Percentiles rank a stretch among this genome's conserved stretches.
Conservation (phyloP, 2,329 filamentous ascomycete species). For the Ceratocystiopsis minuta region DNA sequence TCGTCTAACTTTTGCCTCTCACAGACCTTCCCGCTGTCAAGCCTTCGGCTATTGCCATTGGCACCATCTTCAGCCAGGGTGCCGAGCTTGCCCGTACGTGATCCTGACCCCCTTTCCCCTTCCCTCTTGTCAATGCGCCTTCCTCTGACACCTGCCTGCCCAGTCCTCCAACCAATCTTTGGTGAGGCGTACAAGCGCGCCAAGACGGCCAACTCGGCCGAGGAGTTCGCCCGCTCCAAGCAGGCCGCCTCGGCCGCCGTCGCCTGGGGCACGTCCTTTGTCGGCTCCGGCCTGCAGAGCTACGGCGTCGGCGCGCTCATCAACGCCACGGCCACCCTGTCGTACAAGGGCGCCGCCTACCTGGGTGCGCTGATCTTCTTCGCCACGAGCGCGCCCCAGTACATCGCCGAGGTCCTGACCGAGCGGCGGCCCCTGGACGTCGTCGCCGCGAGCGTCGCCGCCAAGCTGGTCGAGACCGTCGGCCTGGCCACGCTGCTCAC, state of each 20-base stretch:
- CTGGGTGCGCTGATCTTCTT: slow-evolving; percentile 82
- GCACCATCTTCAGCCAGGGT: slow-evolving; percentile 88
- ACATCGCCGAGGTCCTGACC: slow-evolving; percentile 69
- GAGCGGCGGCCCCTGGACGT: slow-evolving; percentile 89
- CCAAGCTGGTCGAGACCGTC: slow-evolving; percentile 82
- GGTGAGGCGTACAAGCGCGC: slow-evolving; percentile 89
- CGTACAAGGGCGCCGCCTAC: slow-evolving; percentile 94
- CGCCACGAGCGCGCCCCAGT: slow-evolving; percentile 75
- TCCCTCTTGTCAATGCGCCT: no score
- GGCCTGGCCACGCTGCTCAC: slow-evolving; percentile 83
- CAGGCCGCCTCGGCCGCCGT: slow-evolving; percentile 76
- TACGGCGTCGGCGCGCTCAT: slow-evolving; percentile 81
- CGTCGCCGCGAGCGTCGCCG: slow-evolving; percentile 65
- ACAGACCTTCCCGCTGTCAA: slow-evolving; percentile 59
- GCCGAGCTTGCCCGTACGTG: slow-evolving; percentile 51
- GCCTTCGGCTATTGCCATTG: slow-evolving; percentile 92
- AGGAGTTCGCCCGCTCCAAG: slow-evolving; percentile 89
- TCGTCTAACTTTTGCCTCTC: not conserved
- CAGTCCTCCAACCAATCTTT: slow-evolving; percentile 71
- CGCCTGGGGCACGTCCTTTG: slow-evolving; percentile 76
- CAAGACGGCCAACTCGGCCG: slow-evolving; percentile 80
- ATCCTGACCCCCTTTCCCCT: not conserved
- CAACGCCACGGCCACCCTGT: slow-evolving; percentile 87
- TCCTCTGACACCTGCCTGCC: not conserved
- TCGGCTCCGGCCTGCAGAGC: slow-evolving; percentile 74